phyloP scores from a whole-genome alignment of 106 monocot species.

The Dioscorea zingiberensis region DNA sequence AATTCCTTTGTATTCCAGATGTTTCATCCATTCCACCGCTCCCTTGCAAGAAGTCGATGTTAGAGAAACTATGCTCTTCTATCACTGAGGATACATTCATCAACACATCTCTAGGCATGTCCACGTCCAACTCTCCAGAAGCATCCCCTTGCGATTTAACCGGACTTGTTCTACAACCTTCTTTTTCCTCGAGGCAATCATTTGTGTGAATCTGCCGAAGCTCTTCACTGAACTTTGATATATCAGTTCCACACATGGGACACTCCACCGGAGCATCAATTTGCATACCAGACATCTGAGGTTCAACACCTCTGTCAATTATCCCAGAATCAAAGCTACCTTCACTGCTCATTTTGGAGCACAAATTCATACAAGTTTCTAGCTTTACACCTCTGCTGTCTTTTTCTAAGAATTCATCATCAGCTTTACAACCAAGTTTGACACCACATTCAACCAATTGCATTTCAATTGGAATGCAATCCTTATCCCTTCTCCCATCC shows the following conservation, averaged over 20 bases:
- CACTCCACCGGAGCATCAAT: neutral
- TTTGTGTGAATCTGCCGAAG: slow-evolving; percentile 5
- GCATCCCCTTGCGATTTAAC: slow-evolving; percentile 1
- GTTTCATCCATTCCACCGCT: neutral
- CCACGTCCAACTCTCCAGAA: slow-evolving; percentile 25
- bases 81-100: slow-evolving; percentile 45
- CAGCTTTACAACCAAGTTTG: neutral
- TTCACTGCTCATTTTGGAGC: neutral
- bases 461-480: too few species aligned
- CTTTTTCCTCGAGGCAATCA: neutral
- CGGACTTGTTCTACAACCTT: neutral
- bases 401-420: neutral
- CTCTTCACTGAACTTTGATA: neutral
- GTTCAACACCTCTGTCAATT: neutral
- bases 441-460: slow-evolving; percentile 9
- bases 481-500: neutral
- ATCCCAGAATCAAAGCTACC: neutral
- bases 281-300: neutral
- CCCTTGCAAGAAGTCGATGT: neutral
- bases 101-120: slow-evolving; percentile 38
- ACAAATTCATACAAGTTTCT: neutral
- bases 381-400: neutral
- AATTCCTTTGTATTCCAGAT: slow-evolving; percentile 7
- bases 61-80: slow-evolving; percentile 4
- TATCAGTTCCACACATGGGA: slow-evolving; percentile 1